Conservation (phyloP, 1,139 yeast genomes). For the Magnusiomyces suaveolens region DNA sequence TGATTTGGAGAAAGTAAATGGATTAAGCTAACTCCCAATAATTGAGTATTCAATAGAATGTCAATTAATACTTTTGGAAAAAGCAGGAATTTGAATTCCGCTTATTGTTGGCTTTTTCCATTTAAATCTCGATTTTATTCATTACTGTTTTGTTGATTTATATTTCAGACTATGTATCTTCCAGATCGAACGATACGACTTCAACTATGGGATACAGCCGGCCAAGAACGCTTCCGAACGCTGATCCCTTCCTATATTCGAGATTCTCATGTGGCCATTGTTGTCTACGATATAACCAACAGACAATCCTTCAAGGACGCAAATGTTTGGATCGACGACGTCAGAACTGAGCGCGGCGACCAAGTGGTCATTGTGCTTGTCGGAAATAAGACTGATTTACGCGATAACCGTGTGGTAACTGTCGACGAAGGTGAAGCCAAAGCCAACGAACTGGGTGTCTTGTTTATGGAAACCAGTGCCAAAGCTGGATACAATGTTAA, state of each 20-base stretch:
- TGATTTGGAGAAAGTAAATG: neutral
- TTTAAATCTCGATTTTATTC: neutral
- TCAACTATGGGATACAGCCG: slow-evolving; percentile 97
- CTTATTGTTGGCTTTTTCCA: neutral
- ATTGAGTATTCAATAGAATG: too few relatives aligned
- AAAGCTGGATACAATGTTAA: slow-evolving; percentile 93
- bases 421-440: slow-evolving; percentile 70
- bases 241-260: slow-evolving; percentile 89
- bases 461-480: slow-evolving; percentile 87
- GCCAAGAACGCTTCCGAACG: slow-evolving; percentile 93
- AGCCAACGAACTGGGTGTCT: slow-evolving; percentile 68
- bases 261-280: slow-evolving; percentile 91
- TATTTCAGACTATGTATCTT: slow-evolving; percentile 54
- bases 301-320: slow-evolving; percentile 66
- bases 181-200: slow-evolving; percentile 64
- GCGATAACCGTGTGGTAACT: slow-evolving; percentile 63
- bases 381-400: slow-evolving; percentile 71
- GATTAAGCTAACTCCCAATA: neutral
- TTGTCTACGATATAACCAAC: slow-evolving; percentile 85
- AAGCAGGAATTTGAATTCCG: too few relatives aligned
- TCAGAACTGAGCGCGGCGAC: slow-evolving; percentile 61
- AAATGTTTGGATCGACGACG: slow-evolving; percentile 78
- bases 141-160: neutral
- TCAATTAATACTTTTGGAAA: too few relatives aligned
- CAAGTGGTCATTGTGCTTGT: slow-evolving; percentile 63